A percentile compares a stretch with the other conserved stretches of the same genome.
Evolutionary conservation across 2,329 filamentous ascomycete species (phyloP).

Genomic region (Cladophialophora exuberans): DNA sequence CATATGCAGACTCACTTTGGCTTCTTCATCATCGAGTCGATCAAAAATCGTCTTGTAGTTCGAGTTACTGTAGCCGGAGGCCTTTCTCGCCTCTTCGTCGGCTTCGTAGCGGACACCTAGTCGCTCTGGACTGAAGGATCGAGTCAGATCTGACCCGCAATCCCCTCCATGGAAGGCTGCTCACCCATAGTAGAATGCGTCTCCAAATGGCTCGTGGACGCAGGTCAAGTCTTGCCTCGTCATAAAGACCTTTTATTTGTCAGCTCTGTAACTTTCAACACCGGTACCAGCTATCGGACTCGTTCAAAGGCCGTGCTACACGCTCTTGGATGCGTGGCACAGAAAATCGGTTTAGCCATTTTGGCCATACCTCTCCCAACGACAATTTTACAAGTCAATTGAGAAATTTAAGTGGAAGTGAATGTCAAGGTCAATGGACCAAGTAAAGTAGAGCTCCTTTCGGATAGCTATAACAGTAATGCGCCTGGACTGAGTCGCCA

Average conservation of each 20-base stretch:
- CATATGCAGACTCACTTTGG: constrained; percentile 63
- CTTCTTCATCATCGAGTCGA: constrained; percentile 69
- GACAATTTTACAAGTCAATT: constrained; percentile 31
- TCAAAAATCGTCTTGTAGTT: constrained; percentile 70
- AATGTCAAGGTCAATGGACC: constrained; percentile 25
- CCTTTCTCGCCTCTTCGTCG: constrained; percentile 57
- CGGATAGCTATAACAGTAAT: constrained; percentile 18
- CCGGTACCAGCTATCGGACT: constrained; percentile 50
- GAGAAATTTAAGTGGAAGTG: constrained; percentile 19
- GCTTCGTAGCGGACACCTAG: constrained; percentile 77
- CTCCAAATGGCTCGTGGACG: constrained; percentile 94
- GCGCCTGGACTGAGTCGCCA: constrained; percentile 5
- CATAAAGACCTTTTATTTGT: constrained; percentile 80
- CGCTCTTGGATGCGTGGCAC: constrained; percentile 89
- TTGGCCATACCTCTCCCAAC: constrained; percentile 10
- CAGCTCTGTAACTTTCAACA: constrained; percentile 10
- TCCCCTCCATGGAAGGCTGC: not conserved
- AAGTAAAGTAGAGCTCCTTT: constrained; percentile 25
- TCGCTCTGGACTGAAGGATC: constrained; percentile 75
- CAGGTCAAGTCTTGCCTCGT: constrained; percentile 82
- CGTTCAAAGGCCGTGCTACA: constrained; percentile 97
- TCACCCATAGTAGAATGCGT: constrained; percentile 78
- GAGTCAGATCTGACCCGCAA: constrained; percentile 19
- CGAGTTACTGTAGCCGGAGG: constrained; percentile 49
- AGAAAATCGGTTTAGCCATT: constrained; percentile 74